Evolutionary conservation across 805 yeast species (phyloP).

Genomic region (Wickerhamomyces chaumierensis): DNA sequence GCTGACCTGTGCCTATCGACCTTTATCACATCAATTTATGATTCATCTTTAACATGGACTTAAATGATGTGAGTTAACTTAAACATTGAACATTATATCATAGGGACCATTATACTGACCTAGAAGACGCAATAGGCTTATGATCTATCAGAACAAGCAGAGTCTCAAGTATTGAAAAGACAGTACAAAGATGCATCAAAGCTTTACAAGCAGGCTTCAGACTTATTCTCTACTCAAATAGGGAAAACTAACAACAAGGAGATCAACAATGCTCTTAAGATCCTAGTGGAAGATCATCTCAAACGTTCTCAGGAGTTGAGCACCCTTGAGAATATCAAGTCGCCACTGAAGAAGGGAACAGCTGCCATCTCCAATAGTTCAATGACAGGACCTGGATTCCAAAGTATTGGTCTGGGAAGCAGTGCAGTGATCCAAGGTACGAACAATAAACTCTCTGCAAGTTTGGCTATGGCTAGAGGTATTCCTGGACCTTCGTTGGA

Average conservation of each 20-base stretch:
- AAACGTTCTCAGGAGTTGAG: slow-evolving; percentile 21
- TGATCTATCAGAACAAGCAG: slow-evolving; percentile 41
- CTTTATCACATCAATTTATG: too few species aligned
- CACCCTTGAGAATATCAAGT: slow-evolving; percentile 3
- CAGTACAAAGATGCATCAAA: slow-evolving; percentile 30
- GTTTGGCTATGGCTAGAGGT: slow-evolving; percentile 9
- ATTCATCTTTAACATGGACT: too few species aligned
- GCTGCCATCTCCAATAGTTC: slow-evolving; percentile 1
- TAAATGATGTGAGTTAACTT: too few species aligned
- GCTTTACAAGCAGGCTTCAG: slow-evolving; percentile 27
- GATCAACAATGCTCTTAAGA: slow-evolving; percentile 18
- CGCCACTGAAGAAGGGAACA: slow-evolving; percentile 1
- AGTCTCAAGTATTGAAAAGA: slow-evolving; percentile 30
- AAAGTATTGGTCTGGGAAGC: neutral
- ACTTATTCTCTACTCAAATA: slow-evolving; percentile 19
- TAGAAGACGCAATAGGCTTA: slow-evolving; percentile 32
- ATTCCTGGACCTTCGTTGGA: slow-evolving; percentile 2
- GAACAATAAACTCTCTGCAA: slow-evolving; percentile 2
- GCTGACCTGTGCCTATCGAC: too few species aligned
- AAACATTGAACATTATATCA: too few species aligned
- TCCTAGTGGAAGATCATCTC: slow-evolving; percentile 20
- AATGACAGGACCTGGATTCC: neutral
- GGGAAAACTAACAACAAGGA: slow-evolving; percentile 16
- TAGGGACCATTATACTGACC: too few species aligned
- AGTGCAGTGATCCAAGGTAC: slow-evolving; percentile 2